A percentile compares a stretch with the other conserved stretches of the same genome.
phyloP scores from a whole-genome alignment of 2,329 filamentous ascomycete species.

The Colletotrichum spaethianum region DNA sequence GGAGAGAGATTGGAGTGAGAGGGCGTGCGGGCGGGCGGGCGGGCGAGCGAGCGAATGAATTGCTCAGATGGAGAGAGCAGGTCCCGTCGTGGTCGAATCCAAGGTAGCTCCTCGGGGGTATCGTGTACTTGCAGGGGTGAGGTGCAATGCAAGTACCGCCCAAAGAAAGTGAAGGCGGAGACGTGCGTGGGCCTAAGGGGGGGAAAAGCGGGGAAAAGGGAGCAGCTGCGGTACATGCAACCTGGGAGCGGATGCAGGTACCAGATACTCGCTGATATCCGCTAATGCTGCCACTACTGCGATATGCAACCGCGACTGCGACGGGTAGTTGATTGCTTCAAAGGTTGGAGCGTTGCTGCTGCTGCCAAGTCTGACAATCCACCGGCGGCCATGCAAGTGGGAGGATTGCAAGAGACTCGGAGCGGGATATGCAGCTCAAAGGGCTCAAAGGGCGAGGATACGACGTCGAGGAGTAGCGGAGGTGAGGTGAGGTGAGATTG shows the following conservation, averaged over 20 bases:
- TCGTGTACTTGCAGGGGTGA: conserved; percentile 39
- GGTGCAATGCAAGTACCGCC: conserved; percentile 35
- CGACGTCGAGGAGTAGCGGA: not conserved
- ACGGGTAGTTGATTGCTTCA: conserved; percentile 8
- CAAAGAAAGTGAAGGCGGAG: conserved; percentile 38
- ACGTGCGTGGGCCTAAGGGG: conserved; percentile 37
- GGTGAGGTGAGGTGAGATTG: conserved; percentile 8
- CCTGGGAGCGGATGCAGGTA: conserved; percentile 38
- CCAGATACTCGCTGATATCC: conserved; percentile 39
- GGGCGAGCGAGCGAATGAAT: not conserved
- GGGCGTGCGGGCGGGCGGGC: not conserved
- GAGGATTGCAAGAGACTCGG: conserved; percentile 19
- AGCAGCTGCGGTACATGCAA: conserved; percentile 37
- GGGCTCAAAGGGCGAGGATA: not conserved
- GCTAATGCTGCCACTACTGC: conserved; percentile 34
- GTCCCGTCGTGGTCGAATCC: conserved; percentile 5
- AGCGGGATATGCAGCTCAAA: not conserved
- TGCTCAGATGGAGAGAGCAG: conserved; percentile 7
- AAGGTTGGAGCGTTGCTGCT: not conserved
- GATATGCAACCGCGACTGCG: conserved; percentile 15
- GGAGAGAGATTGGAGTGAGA: conserved; percentile 6
- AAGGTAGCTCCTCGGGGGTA: conserved; percentile 26
- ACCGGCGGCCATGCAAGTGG: not conserved
- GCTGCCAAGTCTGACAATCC: conserved; percentile 4
- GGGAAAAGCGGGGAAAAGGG: conserved; percentile 35